Conservation (phyloP, 2,329 filamentous ascomycete species). For the Emericellopsis cladophorae region DNA sequence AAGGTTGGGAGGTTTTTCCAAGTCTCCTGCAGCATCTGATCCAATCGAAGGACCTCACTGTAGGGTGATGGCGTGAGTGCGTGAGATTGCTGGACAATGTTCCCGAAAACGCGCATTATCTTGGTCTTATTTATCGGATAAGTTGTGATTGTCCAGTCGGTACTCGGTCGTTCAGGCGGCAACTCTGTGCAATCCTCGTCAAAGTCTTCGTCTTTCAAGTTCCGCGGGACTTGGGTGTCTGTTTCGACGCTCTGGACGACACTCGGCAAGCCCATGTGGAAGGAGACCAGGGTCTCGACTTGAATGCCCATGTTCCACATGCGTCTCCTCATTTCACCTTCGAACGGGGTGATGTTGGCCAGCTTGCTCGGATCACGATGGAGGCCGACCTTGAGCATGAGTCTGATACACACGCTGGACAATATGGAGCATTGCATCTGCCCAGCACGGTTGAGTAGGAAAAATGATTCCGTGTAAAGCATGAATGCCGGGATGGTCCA, state of each 20-base stretch:
- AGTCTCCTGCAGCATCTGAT: conserved; percentile 28
- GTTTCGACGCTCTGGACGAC: conserved; percentile 29
- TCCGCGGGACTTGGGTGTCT: conserved; percentile 5
- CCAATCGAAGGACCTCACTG: conserved; percentile 33
- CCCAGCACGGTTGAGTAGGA: conserved; percentile 33
- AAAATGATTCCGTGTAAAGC: conserved; percentile 40
- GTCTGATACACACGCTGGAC: conserved; percentile 32
- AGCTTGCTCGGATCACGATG: conserved; percentile 42
- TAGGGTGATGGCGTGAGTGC: conserved; percentile 32
- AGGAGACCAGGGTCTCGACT: conserved; percentile 48
- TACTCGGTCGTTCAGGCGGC: conserved; percentile 2
- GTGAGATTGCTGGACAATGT: conserved; percentile 37
- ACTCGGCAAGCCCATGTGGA: conserved; percentile 50
- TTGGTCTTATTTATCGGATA: conserved; percentile 39
- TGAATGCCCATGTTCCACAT: conserved; percentile 37
- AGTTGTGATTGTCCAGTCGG: conserved; percentile 27
- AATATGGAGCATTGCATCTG: conserved; percentile 43
- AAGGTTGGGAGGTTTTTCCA: conserved; percentile 33
- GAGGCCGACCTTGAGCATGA: conserved; percentile 46
- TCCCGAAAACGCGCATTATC: conserved; percentile 33
- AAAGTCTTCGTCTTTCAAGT: conserved; percentile 6
- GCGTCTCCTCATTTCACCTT: conserved; percentile 35
- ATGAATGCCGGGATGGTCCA: conserved; percentile 37
- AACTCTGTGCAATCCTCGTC: conserved; percentile 2
- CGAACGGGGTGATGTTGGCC: conserved; percentile 32